A percentile compares a stretch with the other conserved stretches of the same genome.
Conservation (phyloP, 2,329 filamentous ascomycete species). For the Botryosphaeria agaves region DNA sequence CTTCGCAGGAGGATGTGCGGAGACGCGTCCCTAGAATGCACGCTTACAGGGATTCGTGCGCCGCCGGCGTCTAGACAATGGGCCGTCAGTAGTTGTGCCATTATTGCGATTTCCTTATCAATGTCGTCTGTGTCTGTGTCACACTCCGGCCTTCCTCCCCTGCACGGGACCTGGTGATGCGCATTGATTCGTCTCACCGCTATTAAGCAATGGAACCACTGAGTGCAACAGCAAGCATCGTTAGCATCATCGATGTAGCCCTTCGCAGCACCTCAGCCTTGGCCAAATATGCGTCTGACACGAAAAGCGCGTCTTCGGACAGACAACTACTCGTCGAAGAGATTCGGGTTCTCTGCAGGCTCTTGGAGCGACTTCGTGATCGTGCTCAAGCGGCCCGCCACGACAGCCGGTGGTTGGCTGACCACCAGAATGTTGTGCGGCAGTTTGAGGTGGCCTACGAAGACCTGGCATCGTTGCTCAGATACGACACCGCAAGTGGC, state of each 20-base stretch:
- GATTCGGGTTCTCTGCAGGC: conserved; percentile 1
- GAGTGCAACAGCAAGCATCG: not conserved
- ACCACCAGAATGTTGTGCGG: conserved; percentile 1
- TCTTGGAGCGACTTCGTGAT: conserved; percentile 3
- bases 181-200: no score
- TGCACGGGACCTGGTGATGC: no score
- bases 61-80: no score
- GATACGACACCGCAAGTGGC: conserved; percentile 1
- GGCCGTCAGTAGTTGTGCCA: no score
- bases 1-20: no score
- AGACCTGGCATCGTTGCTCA: conserved; percentile 6
- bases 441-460: conserved; percentile 4
- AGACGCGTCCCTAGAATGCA: no score
- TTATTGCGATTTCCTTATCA: no score
- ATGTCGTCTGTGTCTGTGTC: no score
- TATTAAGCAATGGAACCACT: conserved; percentile 4
- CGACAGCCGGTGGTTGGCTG: conserved; percentile 1
- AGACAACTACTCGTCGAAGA: conserved; percentile 3
- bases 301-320: conserved; percentile 1
- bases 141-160: no score
- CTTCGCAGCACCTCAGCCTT: conserved; percentile 3
- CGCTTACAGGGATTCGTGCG: no score
- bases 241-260: conserved; percentile 2
- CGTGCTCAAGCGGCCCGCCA: not conserved
- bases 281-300: conserved; percentile 1